Evolutionary conservation across 345 rosid species (phyloP), one percentile per base, ranked within the genome.

Genomic region (Balakata baccata): DNA sequence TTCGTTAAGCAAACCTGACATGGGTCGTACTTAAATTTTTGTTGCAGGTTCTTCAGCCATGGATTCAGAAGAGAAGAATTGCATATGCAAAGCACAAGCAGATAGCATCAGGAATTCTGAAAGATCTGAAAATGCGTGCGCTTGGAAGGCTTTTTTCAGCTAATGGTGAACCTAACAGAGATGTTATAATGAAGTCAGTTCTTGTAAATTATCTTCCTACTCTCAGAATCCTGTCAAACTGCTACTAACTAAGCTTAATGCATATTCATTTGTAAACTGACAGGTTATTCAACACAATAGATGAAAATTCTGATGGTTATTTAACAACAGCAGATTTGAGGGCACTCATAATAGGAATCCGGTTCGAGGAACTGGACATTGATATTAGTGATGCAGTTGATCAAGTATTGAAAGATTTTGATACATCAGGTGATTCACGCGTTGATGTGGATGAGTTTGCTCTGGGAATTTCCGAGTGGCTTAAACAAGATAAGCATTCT

Each of bases 51-150:
- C 74, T 80, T 66, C 76, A 73, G 69, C 86, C 84, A 3, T 83
- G 84, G 84, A 80, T 83, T 75, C 84, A 78, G 71, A 74, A 56
- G 68, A 75, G 86, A 70, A 78, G 84, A 41, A 71, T 83, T 3
- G 82, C 81, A 66, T 83, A 75, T 49, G 70, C 79, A 69, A 80
- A 66, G 23, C 79, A 69, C 11, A 83, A 66, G 70, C 68, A 73
- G 6, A 51, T 83, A 6, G 49, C 78, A 20, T 76, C 72, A 11
- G 77, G 76, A 57, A 69, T 83, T 38, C 66, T 83, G 22, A 68
- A 50, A 64, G 80, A 77, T 51, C 66, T 75, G 5, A 81, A 78
- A 65, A 58, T 25, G 8, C 75, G 70, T 7, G 78, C 82, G 0
- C 10, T 78, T 41, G 82, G 78, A 68, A 66, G 80, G 69, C 64